Percentiles rank a stretch among this genome's conserved stretches.
These are phyloP conservation scores for Combretum micranthum DNA, from an alignment of 345 rosid species.

Conservation along the genomic window DNA sequence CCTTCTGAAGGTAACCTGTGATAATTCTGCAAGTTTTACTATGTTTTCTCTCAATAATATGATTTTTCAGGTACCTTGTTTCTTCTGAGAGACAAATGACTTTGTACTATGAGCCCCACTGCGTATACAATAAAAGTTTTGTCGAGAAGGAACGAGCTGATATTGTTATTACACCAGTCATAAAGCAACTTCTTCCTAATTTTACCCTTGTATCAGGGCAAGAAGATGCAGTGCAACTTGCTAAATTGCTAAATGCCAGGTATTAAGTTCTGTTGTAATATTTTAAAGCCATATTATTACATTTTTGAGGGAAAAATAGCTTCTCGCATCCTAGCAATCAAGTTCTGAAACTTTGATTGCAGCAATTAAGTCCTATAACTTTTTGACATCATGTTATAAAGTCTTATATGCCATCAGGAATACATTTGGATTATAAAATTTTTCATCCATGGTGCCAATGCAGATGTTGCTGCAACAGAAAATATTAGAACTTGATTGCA, in stretches of 20 bases:
- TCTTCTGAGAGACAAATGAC: conserved; percentile 52
- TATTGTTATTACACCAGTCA: conserved; percentile 79
- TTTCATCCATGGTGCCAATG: no score
- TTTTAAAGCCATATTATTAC: neutral
- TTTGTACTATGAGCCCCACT: conserved; percentile 89
- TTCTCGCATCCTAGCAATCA: no score
- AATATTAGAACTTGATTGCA: no score
- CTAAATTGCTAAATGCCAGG: conserved; percentile 73
- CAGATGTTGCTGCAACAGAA: no score
- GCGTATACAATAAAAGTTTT: conserved; percentile 50
- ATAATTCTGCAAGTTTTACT: neutral
- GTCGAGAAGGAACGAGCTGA: conserved; percentile 66
- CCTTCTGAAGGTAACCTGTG: no score
- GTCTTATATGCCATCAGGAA: no score
- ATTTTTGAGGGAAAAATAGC: no score
- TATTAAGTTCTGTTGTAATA: conserved; percentile 14
- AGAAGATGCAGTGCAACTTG: conserved; percentile 88
- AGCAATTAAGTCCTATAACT: no score
- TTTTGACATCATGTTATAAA: no score
- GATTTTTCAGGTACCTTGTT: conserved; percentile 48
- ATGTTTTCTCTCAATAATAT: neutral
- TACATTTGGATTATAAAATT: no score
- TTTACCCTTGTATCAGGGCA: conserved; percentile 90
- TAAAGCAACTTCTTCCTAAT: conserved; percentile 85
- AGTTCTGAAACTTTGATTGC: no score